Base-by-base conservation (phyloP, 768 basidiomycete species). In the Tulasnella sp. region DNA sequence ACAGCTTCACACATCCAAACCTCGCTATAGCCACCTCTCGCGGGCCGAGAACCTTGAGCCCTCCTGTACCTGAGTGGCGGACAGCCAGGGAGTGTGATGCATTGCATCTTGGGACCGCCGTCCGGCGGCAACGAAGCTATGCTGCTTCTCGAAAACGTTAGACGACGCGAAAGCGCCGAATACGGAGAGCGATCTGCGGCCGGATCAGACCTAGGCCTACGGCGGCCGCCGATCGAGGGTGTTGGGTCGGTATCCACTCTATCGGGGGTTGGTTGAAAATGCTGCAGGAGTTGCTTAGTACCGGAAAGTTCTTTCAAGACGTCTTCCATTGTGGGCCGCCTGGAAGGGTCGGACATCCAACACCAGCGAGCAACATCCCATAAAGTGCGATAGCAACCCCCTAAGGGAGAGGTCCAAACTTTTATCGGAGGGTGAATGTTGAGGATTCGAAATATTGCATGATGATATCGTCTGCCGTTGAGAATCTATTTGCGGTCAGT, bases 11-110 rank as follows among this genome's bases (percentile, higher is more conserved):
- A 72, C 42, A 42, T 34, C 71, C 71, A 72, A 1, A 72, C 45
- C 25, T 72, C 71, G 25, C 71, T 72, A 37, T 42, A 72, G 17
- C 71, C 71, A 11, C 71, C 71, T 22, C 22, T 22, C n/a, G 71
- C 71, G n/a, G 15, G 52, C 2, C 15, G 52, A 19, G 52, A 1
- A 2, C 15, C 25, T 8, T 54, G 52, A 54, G 22, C 25, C 25
- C 52, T 54, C 22, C 52, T 19, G 52, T 54, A 54, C 1, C 52
- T 12, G 8, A 54, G 19, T 19, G 52, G 25, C 8, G 52, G 52
- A 22, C 15, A 19, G 8, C 52, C 52, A 8, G 52, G 52, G 8
- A 54, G 19, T 1, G 52, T 25, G 52, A 54, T 54, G 25, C 52
- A 54, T 0, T 54, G 22, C 3, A 8, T n/a, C 52, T 25, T 8